Evolutionary conservation across 2,329 filamentous ascomycete genomes (phyloP).

Genomic region (Epichloe gansuensis): DNA sequence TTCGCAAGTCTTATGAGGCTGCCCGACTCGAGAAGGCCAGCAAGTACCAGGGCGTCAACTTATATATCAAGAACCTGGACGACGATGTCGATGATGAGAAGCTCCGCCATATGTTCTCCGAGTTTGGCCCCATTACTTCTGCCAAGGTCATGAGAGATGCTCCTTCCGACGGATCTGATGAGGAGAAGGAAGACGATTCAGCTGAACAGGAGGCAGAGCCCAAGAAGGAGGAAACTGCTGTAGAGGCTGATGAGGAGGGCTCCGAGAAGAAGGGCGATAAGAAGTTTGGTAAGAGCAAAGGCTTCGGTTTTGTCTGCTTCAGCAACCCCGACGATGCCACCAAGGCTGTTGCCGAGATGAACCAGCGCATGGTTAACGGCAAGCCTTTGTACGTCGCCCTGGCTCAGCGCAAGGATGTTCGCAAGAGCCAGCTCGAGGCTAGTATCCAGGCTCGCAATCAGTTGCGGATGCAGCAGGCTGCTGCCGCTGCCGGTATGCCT

Average conservation of each 20-base stretch:
- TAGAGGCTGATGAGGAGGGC: conserved; percentile 33
- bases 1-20: conserved; percentile 97
- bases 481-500: conserved; percentile 78
- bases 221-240: conserved; percentile 32
- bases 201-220: conserved; percentile 39
- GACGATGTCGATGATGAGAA: conserved; percentile 98
- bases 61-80: conserved; percentile 98
- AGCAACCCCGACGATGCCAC: conserved; percentile 98
- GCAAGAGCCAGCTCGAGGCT: conserved; percentile 97
- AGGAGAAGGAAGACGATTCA: conserved; percentile 41
- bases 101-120: conserved; percentile 82
- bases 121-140: conserved; percentile 91
- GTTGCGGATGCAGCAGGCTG: conserved; percentile 94
- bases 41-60: conserved; percentile 98
- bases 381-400: conserved; percentile 98
- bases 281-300: conserved; percentile 95
- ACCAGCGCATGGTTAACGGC: conserved; percentile 95
- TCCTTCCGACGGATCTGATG: conserved; percentile 40
- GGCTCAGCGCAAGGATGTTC: conserved; percentile 98
- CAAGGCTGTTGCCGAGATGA: conserved; percentile 99
- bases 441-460: conserved; percentile 99
- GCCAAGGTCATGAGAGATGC: conserved; percentile 98
- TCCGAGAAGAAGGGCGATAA: conserved; percentile 47
- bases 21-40: conserved; percentile 95
- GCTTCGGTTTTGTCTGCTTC: conserved; percentile 99